Percentiles rank a stretch among this genome's conserved stretches.
Evolutionary conservation across 2,329 filamentous ascomycete species (phyloP).

Genomic region (Sporothrix sp.): DNA sequence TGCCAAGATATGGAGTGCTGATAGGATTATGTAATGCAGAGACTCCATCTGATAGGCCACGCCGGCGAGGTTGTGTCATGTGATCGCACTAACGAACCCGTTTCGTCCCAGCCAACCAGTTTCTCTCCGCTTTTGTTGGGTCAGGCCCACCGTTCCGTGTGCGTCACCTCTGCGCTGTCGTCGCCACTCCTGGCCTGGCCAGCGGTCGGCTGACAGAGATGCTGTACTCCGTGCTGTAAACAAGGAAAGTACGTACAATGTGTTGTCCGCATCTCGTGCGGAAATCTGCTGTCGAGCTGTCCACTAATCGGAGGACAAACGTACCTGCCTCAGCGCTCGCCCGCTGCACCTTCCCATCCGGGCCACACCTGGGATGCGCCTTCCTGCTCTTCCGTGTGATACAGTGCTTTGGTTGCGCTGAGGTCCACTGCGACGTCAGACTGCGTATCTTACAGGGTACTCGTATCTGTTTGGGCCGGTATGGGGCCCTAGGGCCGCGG

Average conservation of each 20-base stretch:
- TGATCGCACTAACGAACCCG: neutral
- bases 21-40: too few relatives aligned
- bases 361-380: neutral
- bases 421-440: too few relatives aligned
- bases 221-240: too few relatives aligned
- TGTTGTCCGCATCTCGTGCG: too few relatives aligned
- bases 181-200: neutral
- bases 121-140: constrained; percentile 6
- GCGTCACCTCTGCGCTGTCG: constrained; percentile 5
- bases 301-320: neutral
- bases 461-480: neutral
- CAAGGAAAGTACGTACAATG: too few relatives aligned
- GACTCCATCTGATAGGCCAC: too few relatives aligned
- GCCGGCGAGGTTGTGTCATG: neutral
- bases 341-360: neutral
- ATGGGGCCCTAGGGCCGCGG: neutral
- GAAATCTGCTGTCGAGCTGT: neutral
- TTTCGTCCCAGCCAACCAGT: constrained; percentile 7
- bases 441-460: too few relatives aligned
- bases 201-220: neutral
- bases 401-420: neutral
- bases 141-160: constrained; percentile 4
- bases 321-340: constrained; percentile 7
- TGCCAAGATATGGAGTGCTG: neutral
- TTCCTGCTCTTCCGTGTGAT: neutral